phyloP scores from a whole-genome alignment of 169 alveolate species.

The Cystoisospora suis region DNA sequence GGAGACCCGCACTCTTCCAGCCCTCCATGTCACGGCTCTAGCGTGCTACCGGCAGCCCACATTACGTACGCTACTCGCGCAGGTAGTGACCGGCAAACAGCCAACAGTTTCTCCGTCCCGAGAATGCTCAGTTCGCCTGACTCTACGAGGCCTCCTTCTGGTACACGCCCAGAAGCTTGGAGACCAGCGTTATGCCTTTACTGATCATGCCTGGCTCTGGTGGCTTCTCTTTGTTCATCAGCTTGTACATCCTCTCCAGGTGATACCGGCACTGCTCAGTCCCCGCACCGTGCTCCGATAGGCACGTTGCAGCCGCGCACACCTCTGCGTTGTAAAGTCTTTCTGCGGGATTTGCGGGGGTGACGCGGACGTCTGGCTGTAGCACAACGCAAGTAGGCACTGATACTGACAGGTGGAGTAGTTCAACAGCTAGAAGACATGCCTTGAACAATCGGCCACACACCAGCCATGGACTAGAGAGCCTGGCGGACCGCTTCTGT shows the following conservation, averaged over 20 bases:
- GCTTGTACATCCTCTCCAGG: background rate
- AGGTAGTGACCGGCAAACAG: no score
- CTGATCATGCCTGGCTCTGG: slow-evolving; percentile 6
- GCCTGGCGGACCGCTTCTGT: no score
- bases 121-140: no score
- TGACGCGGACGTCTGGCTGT: slow-evolving; percentile 24
- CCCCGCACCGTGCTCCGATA: background rate
- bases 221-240: background rate
- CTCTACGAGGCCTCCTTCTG: background rate
- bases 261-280: background rate
- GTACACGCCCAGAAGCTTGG: slow-evolving; percentile 15
- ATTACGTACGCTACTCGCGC: no score
- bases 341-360: slow-evolving; percentile 24
- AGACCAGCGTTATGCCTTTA: background rate
- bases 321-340: background rate
- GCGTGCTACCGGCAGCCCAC: no score
- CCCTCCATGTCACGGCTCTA: no score
- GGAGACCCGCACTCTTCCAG: no score
- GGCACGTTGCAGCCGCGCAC: background rate
- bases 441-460: background rate
- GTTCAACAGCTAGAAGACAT: background rate
- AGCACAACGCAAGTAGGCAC: background rate
- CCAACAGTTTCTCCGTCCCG: no score
- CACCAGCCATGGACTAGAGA: no score
- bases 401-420: background rate